Evolutionary conservation across 2,329 filamentous ascomycete species (phyloP).

Genomic region (Phaeosphaeriaceae sp.): DNA sequence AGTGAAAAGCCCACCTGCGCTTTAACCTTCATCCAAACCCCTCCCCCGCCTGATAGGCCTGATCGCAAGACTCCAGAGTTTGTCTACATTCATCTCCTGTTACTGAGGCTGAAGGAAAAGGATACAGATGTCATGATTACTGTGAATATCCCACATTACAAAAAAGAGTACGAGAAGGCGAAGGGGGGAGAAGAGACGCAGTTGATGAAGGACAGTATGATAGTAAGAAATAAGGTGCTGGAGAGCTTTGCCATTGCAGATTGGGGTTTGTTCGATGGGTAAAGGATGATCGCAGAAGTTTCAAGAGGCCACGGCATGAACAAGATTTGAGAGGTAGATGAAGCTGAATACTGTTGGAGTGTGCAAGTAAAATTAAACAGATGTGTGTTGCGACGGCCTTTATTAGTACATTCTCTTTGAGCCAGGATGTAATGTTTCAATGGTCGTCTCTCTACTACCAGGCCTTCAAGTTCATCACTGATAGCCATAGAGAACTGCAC

Average conservation of each 20-base stretch:
- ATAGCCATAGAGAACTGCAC: too few species aligned
- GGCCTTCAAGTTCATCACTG: too few species aligned
- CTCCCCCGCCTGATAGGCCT: conserved; percentile 43
- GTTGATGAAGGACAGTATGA: conserved; percentile 66
- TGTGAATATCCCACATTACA: conserved; percentile 85
- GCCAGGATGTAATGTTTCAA: too few species aligned
- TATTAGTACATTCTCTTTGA: too few species aligned
- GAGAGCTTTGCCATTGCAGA: conserved; percentile 78
- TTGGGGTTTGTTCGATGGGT: conserved; percentile 71
- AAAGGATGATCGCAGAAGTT: background rate
- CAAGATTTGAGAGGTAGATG: too few species aligned
- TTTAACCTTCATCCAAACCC: conserved; percentile 65
- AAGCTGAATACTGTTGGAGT: too few species aligned
- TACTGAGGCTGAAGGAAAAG: conserved; percentile 77
- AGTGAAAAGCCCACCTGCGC: conserved; percentile 67
- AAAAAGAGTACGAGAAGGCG: conserved; percentile 74
- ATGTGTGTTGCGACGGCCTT: too few species aligned
- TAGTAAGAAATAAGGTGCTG: conserved; percentile 74
- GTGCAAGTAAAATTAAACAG: too few species aligned
- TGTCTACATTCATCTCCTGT: conserved; percentile 76
- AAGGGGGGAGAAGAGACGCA: conserved; percentile 65
- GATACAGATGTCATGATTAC: conserved; percentile 83
- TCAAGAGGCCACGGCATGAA: background rate
- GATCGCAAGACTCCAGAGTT: conserved; percentile 56
- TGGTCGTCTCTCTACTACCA: too few species aligned